A percentile compares a stretch with the other conserved stretches of the same genome.
Conservation (phyloP, 2,329 filamentous ascomycete species). For the Fusarium scirpi region DNA sequence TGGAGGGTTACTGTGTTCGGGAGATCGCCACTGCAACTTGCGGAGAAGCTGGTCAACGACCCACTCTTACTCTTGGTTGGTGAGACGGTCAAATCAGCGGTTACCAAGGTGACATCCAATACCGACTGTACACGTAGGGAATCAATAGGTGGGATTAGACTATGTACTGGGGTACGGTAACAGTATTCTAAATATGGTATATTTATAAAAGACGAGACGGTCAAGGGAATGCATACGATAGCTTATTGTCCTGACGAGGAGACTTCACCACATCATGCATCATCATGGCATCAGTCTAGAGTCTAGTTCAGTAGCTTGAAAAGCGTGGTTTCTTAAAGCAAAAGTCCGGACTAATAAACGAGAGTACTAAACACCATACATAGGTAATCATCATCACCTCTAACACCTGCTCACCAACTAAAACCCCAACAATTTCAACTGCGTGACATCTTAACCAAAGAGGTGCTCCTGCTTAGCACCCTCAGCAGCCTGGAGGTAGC, state of each 20-base stretch:
- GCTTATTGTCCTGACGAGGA: neutral
- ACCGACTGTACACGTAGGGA: constrained; percentile 21
- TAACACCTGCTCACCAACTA: neutral
- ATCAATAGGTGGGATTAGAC: neutral
- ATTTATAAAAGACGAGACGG: neutral
- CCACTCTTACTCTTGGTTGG: constrained; percentile 38
- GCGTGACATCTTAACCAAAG: constrained; percentile 36
- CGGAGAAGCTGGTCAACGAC: constrained; percentile 32
- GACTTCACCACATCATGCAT: neutral
- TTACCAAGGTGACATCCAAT: constrained; percentile 20
- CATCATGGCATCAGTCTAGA: neutral
- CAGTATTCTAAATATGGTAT: neutral
- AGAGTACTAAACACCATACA: neutral
- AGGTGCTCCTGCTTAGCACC: constrained; percentile 61
- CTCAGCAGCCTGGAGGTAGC: constrained; percentile 56
- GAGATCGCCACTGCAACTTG: constrained; percentile 35
- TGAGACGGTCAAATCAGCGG: constrained; percentile 39
- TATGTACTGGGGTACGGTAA: neutral
- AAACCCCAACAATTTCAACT: neutral
- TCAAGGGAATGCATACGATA: neutral
- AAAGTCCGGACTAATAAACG: neutral
- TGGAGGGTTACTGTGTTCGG: constrained; percentile 13
- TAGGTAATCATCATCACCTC: neutral
- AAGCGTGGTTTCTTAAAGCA: neutral
- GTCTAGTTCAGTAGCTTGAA: neutral